Percentiles rank a stretch among this genome's conserved stretches.
Evolutionary conservation across 2,329 filamentous ascomycete genomes (phyloP).

Genomic region (Phyllosticta citrichinensis): DNA sequence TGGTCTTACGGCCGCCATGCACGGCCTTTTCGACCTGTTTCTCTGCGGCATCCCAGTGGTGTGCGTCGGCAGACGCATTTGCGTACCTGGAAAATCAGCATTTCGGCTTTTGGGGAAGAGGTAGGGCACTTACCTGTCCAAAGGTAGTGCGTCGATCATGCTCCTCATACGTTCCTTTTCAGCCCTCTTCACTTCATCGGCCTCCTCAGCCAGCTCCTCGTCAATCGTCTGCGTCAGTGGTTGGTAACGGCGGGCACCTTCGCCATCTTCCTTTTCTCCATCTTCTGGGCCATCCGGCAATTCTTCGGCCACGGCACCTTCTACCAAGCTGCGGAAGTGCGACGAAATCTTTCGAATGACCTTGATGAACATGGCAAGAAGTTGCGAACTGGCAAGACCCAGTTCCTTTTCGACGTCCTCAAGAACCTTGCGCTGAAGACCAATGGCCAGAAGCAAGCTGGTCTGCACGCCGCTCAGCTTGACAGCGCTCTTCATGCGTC

Average conservation of each 20-base stretch:
- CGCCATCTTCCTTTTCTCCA: slow-evolving; percentile 52
- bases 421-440: slow-evolving; percentile 81
- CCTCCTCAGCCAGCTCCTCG: slow-evolving; percentile 77
- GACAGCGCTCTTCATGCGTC: slow-evolving; percentile 56
- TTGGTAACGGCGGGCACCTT: slow-evolving; percentile 52
- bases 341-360: slow-evolving; percentile 77
- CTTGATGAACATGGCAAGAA: slow-evolving; percentile 96
- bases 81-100: slow-evolving; percentile 25
- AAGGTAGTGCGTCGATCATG: slow-evolving; percentile 79
- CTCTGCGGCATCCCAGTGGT: slow-evolving; percentile 55
- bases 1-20: slow-evolving; percentile 43
- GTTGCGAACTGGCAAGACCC: slow-evolving; percentile 61
- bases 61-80: slow-evolving; percentile 37
- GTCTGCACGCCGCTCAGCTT: slow-evolving; percentile 75
- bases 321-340: slow-evolving; percentile 65
- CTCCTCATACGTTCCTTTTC: slow-evolving; percentile 73
- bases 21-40: slow-evolving; percentile 53
- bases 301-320: slow-evolving; percentile 49
- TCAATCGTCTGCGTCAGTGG: slow-evolving; percentile 63
- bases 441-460: slow-evolving; percentile 71
- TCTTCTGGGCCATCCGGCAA: slow-evolving; percentile 35
- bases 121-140: slow-evolving; percentile 60
- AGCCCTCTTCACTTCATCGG: slow-evolving; percentile 61
- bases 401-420: slow-evolving; percentile 73
- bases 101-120: background rate